Conservation (phyloP, 2,329 filamentous ascomycete species). For the Scytalidium lignicola region DNA sequence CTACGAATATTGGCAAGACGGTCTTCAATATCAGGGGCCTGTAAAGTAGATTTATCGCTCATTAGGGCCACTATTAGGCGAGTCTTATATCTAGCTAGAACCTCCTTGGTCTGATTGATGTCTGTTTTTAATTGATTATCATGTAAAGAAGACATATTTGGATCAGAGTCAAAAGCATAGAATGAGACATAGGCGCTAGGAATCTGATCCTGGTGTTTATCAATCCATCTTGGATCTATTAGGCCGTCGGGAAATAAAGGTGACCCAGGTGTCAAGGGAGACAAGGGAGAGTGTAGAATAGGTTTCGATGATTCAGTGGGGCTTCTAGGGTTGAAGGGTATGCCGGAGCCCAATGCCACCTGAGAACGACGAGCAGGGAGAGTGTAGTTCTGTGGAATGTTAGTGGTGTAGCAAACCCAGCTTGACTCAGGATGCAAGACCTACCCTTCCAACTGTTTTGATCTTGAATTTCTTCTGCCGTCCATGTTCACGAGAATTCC, state of each 20-base stretch:
- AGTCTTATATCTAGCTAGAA: conserved; percentile 75
- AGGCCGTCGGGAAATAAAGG: conserved; percentile 85
- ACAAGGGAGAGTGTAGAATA: conserved; percentile 84
- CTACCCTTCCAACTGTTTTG: conserved; percentile 74
- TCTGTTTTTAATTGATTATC: conserved; percentile 87
- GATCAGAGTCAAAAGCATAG: conserved; percentile 69
- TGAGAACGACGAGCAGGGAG: conserved; percentile 54
- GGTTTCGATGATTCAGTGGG: conserved; percentile 37
- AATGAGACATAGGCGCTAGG: conserved; percentile 78
- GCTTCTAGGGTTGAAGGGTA: conserved; percentile 19
- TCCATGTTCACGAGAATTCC: conserved; percentile 54
- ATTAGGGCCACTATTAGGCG: conserved; percentile 73
- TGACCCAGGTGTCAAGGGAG: conserved; percentile 79
- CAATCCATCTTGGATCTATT: conserved; percentile 75
- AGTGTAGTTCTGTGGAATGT: conserved; percentile 39
- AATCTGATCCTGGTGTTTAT: conserved; percentile 81
- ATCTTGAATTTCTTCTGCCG: conserved; percentile 58
- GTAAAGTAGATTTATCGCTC: conserved; percentile 59
- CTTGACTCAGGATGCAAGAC: conserved; percentile 24
- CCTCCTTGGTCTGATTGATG: conserved; percentile 69
- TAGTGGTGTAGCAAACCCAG: neutral
- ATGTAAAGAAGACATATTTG: conserved; percentile 67
- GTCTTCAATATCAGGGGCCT: conserved; percentile 59
- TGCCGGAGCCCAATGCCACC: conserved; percentile 43
- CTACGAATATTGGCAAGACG: conserved; percentile 74